Evolutionary conservation across 1,284 basidiomycete species (phyloP).

Genomic region (Cryptococcus floricola): DNA sequence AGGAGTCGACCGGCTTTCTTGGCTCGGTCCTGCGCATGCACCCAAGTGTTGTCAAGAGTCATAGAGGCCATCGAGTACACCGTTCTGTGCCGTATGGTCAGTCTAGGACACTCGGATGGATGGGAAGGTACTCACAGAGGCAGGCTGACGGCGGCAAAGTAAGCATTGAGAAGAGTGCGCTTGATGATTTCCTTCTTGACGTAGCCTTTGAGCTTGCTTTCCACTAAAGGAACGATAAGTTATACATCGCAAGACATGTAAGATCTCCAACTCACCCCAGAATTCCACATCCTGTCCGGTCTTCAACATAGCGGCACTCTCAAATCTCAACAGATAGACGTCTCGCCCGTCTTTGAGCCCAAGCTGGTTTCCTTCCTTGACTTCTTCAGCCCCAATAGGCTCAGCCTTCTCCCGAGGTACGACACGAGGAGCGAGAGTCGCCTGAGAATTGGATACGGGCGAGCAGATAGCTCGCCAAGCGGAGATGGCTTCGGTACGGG

Average conservation of each 20-base stretch:
- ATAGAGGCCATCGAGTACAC: slow-evolving; percentile 45
- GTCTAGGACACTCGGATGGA: slow-evolving; percentile 15
- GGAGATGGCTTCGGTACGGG: slow-evolving; percentile 48
- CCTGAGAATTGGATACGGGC: slow-evolving; percentile 5
- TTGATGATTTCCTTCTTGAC: slow-evolving; percentile 54
- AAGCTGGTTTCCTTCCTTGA: background rate
- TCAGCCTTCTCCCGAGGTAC: slow-evolving; percentile 7
- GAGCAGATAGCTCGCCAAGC: slow-evolving; percentile 47
- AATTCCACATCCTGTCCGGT: slow-evolving; percentile 50
- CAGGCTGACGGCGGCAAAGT: slow-evolving; percentile 55
- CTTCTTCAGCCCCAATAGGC: background rate
- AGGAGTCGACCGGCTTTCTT: slow-evolving; percentile 55
- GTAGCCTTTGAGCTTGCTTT: slow-evolving; percentile 46
- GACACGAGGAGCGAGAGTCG: slow-evolving; percentile 15
- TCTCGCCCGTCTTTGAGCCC: slow-evolving; percentile 48
- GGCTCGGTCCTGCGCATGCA: slow-evolving; percentile 51
- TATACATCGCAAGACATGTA: background rate
- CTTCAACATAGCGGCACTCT: slow-evolving; percentile 49
- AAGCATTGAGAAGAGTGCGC: slow-evolving; percentile 54
- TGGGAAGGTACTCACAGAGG: slow-evolving; percentile 44
- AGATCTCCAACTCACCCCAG: slow-evolving; percentile 38
- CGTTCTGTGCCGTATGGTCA: slow-evolving; percentile 20
- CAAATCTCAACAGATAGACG: slow-evolving; percentile 49
- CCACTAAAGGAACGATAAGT: slow-evolving; percentile 12
- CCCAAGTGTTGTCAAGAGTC: slow-evolving; percentile 50